phyloP scores from a whole-genome alignment of 352 stramenopile species.

The Globisporangium nagaii region DNA sequence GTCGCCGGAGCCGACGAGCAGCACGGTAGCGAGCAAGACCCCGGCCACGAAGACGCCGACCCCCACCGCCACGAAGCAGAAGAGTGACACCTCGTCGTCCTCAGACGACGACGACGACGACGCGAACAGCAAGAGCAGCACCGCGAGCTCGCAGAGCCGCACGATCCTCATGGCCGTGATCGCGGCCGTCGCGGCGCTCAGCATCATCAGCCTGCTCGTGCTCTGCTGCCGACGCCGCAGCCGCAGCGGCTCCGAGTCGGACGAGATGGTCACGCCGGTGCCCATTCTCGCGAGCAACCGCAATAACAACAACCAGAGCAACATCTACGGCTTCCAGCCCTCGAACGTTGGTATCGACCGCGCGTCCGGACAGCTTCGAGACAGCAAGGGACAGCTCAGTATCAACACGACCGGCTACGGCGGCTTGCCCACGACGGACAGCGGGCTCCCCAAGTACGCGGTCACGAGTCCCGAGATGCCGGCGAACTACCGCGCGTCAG shows the following conservation, averaged over 20 bases:
- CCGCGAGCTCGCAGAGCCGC: background rate
- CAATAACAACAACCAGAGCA: background rate
- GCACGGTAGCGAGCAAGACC: background rate
- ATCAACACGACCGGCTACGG: slow-evolving; percentile 6
- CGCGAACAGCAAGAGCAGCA: slow-evolving; percentile 5
- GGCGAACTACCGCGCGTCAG: slow-evolving; percentile 6
- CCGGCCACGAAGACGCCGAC: slow-evolving; percentile 1
- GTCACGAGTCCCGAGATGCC: slow-evolving; percentile 18
- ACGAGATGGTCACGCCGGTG: background rate
- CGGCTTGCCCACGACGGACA: slow-evolving; percentile 1
- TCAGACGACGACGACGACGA: background rate
- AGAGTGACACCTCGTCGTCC: slow-evolving; percentile 1
- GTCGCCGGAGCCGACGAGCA: background rate
- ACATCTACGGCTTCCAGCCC: background rate
- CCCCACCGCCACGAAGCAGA: background rate
- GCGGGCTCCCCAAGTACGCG: slow-evolving; percentile 12
- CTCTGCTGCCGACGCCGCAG: slow-evolving; percentile 8
- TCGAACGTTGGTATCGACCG: slow-evolving; percentile 4
- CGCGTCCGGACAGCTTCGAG: slow-evolving; percentile 2
- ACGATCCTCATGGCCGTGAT: slow-evolving; percentile 12
- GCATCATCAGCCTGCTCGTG: slow-evolving; percentile 7
- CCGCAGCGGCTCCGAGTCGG: slow-evolving; percentile 3
- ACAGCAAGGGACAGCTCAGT: slow-evolving; percentile 11
- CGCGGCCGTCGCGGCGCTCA: slow-evolving; percentile 4
- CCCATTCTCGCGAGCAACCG: background rate